These are phyloP conservation scores for Fusarium equiseti DNA, from an alignment of 2,329 filamentous ascomycete species.

Conservation along the genomic window DNA sequence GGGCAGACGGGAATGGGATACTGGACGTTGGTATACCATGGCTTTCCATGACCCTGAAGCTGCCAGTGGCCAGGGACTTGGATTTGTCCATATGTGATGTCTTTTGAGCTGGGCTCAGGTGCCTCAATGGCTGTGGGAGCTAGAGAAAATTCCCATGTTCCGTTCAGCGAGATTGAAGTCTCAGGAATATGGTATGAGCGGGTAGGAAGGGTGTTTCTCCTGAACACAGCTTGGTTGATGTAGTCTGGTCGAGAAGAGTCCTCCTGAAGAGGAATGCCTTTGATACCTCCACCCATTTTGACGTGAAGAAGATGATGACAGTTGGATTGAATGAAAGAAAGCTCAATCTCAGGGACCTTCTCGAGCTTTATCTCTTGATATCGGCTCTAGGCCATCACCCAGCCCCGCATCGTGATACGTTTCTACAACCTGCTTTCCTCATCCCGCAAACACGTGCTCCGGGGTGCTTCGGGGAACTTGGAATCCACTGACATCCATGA, in stretches of 20 bases:
- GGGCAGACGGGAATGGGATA: constrained; percentile 75
- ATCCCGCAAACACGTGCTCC: constrained; percentile 18
- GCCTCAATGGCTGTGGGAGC: constrained; percentile 60
- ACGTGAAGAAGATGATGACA: not conserved
- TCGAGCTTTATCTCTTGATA: constrained; percentile 31
- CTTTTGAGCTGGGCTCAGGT: constrained; percentile 57
- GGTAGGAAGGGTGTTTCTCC: constrained; percentile 65
- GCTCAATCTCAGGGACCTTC: not conserved
- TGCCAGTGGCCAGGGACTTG: constrained; percentile 78
- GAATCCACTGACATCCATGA: constrained; percentile 35
- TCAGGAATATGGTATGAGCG: constrained; percentile 66
- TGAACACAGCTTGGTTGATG: constrained; percentile 63
- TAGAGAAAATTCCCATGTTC: constrained; percentile 68
- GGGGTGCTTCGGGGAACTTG: constrained; percentile 14
- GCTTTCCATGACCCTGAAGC: constrained; percentile 73
- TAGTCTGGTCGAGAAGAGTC: constrained; percentile 59
- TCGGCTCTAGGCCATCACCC: not conserved
- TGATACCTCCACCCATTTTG: constrained; percentile 39
- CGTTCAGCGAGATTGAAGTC: constrained; percentile 64
- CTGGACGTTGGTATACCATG: constrained; percentile 76
- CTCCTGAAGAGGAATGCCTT: constrained; percentile 52
- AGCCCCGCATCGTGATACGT: constrained; percentile 36
- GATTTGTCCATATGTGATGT: constrained; percentile 62
- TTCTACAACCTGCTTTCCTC: constrained; percentile 3
- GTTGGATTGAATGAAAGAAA: not conserved